Conservation (phyloP, 2,329 filamentous ascomycete genomes). For the Ophiognomonia clavigignenti-juglandacearum region DNA sequence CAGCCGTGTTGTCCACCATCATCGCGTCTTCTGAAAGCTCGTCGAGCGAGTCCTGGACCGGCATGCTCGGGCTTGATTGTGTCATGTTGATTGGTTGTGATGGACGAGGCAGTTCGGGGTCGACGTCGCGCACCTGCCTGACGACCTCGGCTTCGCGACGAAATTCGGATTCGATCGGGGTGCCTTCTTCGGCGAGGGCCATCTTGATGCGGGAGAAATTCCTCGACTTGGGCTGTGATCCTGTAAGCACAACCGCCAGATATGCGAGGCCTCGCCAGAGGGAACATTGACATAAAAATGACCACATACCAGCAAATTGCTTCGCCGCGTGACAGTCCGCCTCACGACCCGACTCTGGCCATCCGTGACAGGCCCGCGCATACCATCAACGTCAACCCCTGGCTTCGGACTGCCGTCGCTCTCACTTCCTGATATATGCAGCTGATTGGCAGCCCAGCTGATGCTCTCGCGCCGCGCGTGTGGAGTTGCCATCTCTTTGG, state of each 20-base stretch:
- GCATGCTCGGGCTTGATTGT: conserved; percentile 65
- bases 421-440: conserved; percentile 78
- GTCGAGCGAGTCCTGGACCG: conserved; percentile 60
- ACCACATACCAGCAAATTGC: conserved; percentile 73
- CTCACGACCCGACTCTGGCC: conserved; percentile 72
- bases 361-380: conserved; percentile 40
- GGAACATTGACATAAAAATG: not conserved
- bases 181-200: conserved; percentile 79
- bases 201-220: conserved; percentile 91
- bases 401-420: conserved; percentile 61
- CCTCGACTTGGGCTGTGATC: conserved; percentile 80
- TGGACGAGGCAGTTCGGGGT: conserved; percentile 44
- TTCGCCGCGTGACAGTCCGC: conserved; percentile 76
- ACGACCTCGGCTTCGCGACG: conserved; percentile 93
- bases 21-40: conserved; percentile 68
- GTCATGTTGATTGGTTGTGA: conserved; percentile 43
- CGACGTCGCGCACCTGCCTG: conserved; percentile 81
- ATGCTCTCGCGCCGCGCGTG: conserved; percentile 77
- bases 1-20: conserved; percentile 42
- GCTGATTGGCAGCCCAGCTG: conserved; percentile 82
- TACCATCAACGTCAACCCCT: conserved; percentile 41
- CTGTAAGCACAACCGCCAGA: conserved; percentile 23
- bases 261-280: not conserved
- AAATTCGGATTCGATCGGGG: conserved; percentile 83
- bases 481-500: conserved; percentile 31